These are phyloP conservation scores for Selenicereus undatus DNA, from an alignment of 148 eudicot genomes.

Conservation along the genomic window DNA sequence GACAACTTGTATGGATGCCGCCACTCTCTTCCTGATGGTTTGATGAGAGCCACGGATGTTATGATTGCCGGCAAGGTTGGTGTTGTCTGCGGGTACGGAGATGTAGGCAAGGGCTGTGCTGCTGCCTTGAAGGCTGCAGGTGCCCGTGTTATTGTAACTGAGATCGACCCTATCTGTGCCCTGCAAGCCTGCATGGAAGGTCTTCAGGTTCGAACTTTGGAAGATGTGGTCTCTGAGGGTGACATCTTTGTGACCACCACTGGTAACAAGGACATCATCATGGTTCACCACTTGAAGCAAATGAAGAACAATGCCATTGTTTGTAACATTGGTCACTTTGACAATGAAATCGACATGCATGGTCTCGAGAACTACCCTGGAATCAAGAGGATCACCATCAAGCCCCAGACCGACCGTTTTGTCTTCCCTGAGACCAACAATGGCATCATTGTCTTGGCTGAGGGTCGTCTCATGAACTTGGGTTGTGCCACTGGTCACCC, in stretches of 20 bases:
- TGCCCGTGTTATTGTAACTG: conserved; percentile 88
- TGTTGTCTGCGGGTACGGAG: conserved; percentile 91
- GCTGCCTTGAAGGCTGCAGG: conserved; percentile 85
- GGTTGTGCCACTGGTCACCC: conserved; percentile 99
- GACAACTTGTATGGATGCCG: conserved; percentile 99
- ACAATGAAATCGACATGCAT: conserved; percentile 90
- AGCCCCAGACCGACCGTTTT: conserved; percentile 92
- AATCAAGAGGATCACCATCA: conserved; percentile 83
- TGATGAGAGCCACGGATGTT: conserved; percentile 98
- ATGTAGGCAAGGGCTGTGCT: conserved; percentile 99
- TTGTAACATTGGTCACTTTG: conserved; percentile 99
- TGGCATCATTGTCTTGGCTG: conserved; percentile 81
- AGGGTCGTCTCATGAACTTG: conserved; percentile 98
- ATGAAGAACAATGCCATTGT: conserved; percentile 99
- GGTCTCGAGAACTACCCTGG: conserved; percentile 93
- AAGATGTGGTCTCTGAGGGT: conserved; percentile 67
- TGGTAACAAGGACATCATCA: conserved; percentile 98
- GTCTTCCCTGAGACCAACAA: conserved; percentile 80
- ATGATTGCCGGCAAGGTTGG: conserved; percentile 98
- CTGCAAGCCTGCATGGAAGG: conserved; percentile 96
- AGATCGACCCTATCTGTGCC: conserved; percentile 94
- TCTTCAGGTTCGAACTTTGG: conserved; percentile 70
- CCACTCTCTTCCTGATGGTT: conserved; percentile 94
- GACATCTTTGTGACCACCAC: conserved; percentile 96
- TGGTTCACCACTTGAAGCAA: conserved; percentile 90